phyloP scores from a whole-genome alignment of 306 rosid species.

The Glycine tomentella region DNA sequence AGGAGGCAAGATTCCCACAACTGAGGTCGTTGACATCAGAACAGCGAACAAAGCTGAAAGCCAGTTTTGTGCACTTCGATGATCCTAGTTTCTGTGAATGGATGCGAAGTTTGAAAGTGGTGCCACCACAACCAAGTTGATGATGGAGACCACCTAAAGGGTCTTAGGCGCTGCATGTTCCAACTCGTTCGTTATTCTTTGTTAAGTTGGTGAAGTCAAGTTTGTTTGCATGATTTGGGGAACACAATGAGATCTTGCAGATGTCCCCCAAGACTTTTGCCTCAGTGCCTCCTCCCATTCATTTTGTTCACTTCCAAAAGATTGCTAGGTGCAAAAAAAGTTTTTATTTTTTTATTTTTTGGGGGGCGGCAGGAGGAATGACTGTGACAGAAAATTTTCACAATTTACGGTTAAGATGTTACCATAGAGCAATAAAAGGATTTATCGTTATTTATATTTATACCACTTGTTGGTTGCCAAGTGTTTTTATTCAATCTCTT shows the following conservation, averaged over 20 bases:
- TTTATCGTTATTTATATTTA: slow-evolving; percentile 43
- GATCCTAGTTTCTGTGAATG: slow-evolving; percentile 97
- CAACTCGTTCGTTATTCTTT: slow-evolving; percentile 28
- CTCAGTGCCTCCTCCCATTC: slow-evolving; percentile 29
- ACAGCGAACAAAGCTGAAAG: slow-evolving; percentile 86
- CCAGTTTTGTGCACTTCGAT: slow-evolving; percentile 90
- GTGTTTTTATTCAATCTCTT: slow-evolving; percentile 13
- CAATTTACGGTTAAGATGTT: slow-evolving; percentile 38
- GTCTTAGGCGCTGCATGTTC: not conserved
- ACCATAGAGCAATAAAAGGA: slow-evolving; percentile 49
- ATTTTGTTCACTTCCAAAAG: slow-evolving; percentile 48
- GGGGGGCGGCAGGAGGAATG: not conserved
- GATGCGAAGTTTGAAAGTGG: slow-evolving; percentile 81
- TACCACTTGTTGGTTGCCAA: slow-evolving; percentile 15
- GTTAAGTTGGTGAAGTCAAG: slow-evolving; percentile 46
- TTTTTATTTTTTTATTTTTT: not conserved
- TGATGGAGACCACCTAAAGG: not conserved
- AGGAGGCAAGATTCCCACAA: slow-evolving; percentile 96
- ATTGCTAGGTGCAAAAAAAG: slow-evolving; percentile 39
- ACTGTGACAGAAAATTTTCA: slow-evolving; percentile 3
- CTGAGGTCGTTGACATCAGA: slow-evolving; percentile 73
- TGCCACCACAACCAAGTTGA: slow-evolving; percentile 92
- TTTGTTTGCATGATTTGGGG: slow-evolving; percentile 45
- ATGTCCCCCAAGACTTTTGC: slow-evolving; percentile 10
- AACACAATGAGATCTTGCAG: slow-evolving; percentile 17